Percentiles rank a stretch among this genome's conserved stretches.
Evolutionary conservation across 352 stramenopile genomes (phyloP).

Genomic region (Aphanomyces stellatus): DNA sequence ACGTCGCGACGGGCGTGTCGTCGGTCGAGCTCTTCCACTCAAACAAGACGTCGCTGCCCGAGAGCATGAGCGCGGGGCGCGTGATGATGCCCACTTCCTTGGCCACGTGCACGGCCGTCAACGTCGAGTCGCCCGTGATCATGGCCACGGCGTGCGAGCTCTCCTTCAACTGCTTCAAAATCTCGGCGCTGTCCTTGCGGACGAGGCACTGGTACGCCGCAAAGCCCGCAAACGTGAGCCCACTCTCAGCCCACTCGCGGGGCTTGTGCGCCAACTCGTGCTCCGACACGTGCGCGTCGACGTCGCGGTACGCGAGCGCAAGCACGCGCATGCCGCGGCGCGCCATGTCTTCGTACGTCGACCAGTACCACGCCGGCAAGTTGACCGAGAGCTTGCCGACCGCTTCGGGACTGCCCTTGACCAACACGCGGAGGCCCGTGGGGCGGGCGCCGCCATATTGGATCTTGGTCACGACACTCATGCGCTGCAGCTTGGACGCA

Average conservation of each 20-base stretch:
- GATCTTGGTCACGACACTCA: conserved; percentile 93
- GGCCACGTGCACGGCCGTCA: conserved; percentile 96
- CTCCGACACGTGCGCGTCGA: conserved; percentile 63
- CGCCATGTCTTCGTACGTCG: conserved; percentile 77
- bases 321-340: conserved; percentile 88
- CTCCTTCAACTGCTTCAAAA: conserved; percentile 89
- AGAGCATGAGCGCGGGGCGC: conserved; percentile 63
- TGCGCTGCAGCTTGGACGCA: conserved; percentile 92
- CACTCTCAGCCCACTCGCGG: conserved; percentile 85
- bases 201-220: conserved; percentile 85
- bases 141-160: conserved; percentile 94
- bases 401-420: conserved; percentile 97
- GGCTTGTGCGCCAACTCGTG: conserved; percentile 71
- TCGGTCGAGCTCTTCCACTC: conserved; percentile 81
- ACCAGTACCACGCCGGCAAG: conserved; percentile 87
- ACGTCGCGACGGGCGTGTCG: conserved; percentile 54
- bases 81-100: conserved; percentile 91
- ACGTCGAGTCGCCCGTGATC: conserved; percentile 97
- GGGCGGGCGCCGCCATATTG: conserved; percentile 36
- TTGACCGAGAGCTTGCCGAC: conserved; percentile 68
- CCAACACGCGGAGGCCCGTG: conserved; percentile 70
- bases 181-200: conserved; percentile 93
- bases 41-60: conserved; percentile 68
- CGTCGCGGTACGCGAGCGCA: conserved; percentile 92
- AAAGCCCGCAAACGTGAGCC: conserved; percentile 95